A percentile compares a stretch with the other conserved stretches of the same genome.
Evolutionary conservation across 768 basidiomycete species (phyloP).

Genomic region (Lyophyllum atratum): DNA sequence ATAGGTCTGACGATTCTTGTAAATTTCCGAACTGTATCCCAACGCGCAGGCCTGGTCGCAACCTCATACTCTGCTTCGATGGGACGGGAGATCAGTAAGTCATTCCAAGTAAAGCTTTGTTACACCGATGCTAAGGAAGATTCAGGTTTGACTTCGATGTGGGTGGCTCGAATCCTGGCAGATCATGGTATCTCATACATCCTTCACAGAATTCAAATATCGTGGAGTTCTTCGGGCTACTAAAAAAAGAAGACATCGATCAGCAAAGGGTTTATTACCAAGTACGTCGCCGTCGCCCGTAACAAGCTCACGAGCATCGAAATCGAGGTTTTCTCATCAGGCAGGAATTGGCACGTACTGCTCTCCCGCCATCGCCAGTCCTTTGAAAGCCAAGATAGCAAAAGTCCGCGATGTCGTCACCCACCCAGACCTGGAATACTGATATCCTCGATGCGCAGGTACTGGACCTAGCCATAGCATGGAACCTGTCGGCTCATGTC

Average conservation of each 20-base stretch:
- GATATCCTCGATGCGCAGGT: conserved; percentile 20
- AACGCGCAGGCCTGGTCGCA: conserved; percentile 31
- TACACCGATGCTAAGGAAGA: not conserved
- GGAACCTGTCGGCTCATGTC: conserved; percentile 54
- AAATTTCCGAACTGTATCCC: conserved; percentile 8
- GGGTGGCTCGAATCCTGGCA: not conserved
- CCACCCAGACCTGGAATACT: not conserved
- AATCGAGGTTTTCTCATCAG: conserved; percentile 28
- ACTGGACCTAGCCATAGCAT: conserved; percentile 47
- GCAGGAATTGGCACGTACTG: conserved; percentile 59
- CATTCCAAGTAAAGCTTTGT: not conserved
- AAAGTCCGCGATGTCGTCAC: conserved; percentile 37
- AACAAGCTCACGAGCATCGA: not conserved
- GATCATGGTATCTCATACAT: no score
- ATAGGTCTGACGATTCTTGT: no score
- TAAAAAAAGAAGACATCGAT: conserved; percentile 51
- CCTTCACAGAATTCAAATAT: conserved; percentile 53
- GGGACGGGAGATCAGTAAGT: conserved; percentile 50
- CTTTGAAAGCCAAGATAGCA: conserved; percentile 41
- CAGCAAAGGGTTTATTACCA: conserved; percentile 62
- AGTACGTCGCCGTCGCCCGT: conserved; percentile 24
- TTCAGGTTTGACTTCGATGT: conserved; percentile 43
- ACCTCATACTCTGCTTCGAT: conserved; percentile 71
- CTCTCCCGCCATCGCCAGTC: conserved; percentile 44
- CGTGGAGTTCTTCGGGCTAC: conserved; percentile 47